These are phyloP conservation scores for Trichoderma parareesei DNA, from an alignment of 495 filamentous ascomycete genomes.

Conservation along the genomic window DNA sequence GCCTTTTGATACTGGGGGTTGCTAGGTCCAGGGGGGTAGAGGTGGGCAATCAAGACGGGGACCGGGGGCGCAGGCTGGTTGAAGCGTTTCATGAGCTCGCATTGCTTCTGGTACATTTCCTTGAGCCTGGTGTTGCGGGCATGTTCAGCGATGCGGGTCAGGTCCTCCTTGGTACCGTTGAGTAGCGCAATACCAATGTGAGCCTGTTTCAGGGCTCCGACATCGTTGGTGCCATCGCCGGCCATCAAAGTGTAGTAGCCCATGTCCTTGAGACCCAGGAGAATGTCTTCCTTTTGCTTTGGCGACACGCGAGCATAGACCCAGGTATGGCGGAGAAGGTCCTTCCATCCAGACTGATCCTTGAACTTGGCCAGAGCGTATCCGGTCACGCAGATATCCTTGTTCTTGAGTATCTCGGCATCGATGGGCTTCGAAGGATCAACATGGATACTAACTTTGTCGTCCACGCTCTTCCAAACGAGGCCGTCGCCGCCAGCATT, in stretches of 20 bases:
- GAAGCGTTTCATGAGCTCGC: conserved; percentile 81
- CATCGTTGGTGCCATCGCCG: conserved; percentile 97
- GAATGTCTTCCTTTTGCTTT: conserved; percentile 98
- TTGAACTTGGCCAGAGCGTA: conserved; percentile 90
- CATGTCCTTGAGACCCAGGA: conserved; percentile 88
- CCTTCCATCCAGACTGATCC: conserved; percentile 59
- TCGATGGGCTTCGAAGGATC: conserved; percentile 78
- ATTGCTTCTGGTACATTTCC: conserved; percentile 96
- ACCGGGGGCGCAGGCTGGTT: conserved; percentile 87
- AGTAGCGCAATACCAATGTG: conserved; percentile 94
- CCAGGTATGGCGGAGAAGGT: conserved; percentile 83
- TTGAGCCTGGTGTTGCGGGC: conserved; percentile 94
- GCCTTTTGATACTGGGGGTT: conserved; percentile 98
- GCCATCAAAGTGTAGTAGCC: conserved; percentile 99
- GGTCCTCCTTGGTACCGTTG: conserved; percentile 86
- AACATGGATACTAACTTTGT: conserved; percentile 79
- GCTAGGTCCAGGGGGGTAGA: conserved; percentile 82
- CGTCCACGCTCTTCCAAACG: conserved; percentile 93
- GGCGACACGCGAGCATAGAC: conserved; percentile 97
- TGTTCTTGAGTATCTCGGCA: conserved; percentile 67
- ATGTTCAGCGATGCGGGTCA: conserved; percentile 86
- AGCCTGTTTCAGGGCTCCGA: conserved; percentile 95
- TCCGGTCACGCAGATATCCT: conserved; percentile 94
- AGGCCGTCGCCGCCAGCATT: conserved; percentile 72
- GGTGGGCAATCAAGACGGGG: conserved; percentile 79